A percentile compares a stretch with the other conserved stretches of the same genome.
Conservation (phyloP, 306 rosid species). For the Malus fusca region DNA sequence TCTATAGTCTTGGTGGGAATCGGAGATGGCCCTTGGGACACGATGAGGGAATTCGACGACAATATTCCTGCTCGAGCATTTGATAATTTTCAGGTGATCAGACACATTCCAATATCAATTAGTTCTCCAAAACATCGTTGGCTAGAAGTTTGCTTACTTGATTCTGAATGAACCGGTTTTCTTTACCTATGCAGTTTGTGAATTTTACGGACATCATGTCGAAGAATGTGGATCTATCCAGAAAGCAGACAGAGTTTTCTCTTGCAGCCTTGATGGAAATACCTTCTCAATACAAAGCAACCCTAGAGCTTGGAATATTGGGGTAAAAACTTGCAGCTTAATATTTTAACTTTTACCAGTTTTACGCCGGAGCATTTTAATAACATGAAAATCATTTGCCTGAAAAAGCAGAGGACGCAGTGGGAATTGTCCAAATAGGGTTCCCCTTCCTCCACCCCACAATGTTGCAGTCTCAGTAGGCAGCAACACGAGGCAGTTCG, state of each 20-base stretch:
- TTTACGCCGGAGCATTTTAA: not conserved
- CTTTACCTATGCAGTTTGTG: slow-evolving; percentile 51
- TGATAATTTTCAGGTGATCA: slow-evolving; percentile 78
- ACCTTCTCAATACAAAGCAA: slow-evolving; percentile 89
- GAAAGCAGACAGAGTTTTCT: slow-evolving; percentile 64
- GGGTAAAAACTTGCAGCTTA: slow-evolving; percentile 41
- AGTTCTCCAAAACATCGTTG: not conserved
- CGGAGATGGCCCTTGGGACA: slow-evolving; percentile 98
- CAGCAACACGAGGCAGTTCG: slow-evolving; percentile 12
- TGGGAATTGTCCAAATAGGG: slow-evolving; percentile 47
- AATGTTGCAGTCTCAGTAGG: slow-evolving; percentile 26
- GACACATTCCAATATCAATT: not conserved
- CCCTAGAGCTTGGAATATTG: slow-evolving; percentile 58
- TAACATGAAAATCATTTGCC: not conserved
- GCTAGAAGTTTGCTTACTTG: slow-evolving; percentile 5
- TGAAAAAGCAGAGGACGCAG: slow-evolving; percentile 32
- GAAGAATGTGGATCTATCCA: slow-evolving; percentile 33
- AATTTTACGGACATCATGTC: slow-evolving; percentile 76
- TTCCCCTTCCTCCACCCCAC: slow-evolving; percentile 70
- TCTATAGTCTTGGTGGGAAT: slow-evolving; percentile 85
- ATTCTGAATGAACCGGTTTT: slow-evolving; percentile 8
- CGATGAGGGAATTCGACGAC: slow-evolving; percentile 83
- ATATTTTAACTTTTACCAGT: not conserved
- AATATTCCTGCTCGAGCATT: slow-evolving; percentile 78
- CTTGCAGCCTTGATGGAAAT: slow-evolving; percentile 89